Evolutionary conservation across 2,329 filamentous ascomycete species (phyloP).

Genomic region (Colletotrichum sublineola): DNA sequence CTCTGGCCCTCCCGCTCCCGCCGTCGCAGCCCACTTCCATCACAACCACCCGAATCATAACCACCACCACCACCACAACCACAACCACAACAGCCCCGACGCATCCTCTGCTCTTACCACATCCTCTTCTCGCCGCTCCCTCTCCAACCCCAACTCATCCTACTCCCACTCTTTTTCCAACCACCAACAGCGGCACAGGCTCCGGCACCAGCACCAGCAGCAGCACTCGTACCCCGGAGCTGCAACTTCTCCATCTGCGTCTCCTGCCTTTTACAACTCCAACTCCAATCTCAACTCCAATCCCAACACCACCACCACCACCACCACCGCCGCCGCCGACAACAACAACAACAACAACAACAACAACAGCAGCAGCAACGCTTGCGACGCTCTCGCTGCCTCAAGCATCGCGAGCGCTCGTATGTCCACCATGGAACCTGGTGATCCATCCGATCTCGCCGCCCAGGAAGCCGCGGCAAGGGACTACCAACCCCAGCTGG

Average conservation of each 20-base stretch:
- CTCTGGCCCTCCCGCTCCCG: conserved; percentile 16
- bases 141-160: conserved; percentile 28
- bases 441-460: conserved; percentile 58
- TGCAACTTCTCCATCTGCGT: conserved; percentile 26
- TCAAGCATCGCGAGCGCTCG: conserved; percentile 43
- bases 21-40: conserved; percentile 13
- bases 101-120: conserved; percentile 20
- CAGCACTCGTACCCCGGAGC: conserved; percentile 23
- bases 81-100: conserved; percentile 22
- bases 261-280: conserved; percentile 40
- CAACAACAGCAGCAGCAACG: conserved; percentile 11
- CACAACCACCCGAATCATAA: conserved; percentile 6
- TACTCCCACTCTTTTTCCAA: conserved; percentile 19
- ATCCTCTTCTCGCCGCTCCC: conserved; percentile 29
- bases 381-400: conserved; percentile 12
- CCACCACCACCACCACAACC: neutral
- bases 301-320: conserved; percentile 9
- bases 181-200: conserved; percentile 7
- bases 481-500: conserved; percentile 69
- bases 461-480: conserved; percentile 73
- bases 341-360: neutral
- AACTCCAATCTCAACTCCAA: no score
- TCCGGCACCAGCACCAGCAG: conserved; percentile 1
- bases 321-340: no score
- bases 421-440: conserved; percentile 44